A percentile compares a stretch with the other conserved stretches of the same genome.
Evolutionary conservation across 2,329 filamentous ascomycete species (phyloP).

Genomic region (Aspergillus ochraceus): DNA sequence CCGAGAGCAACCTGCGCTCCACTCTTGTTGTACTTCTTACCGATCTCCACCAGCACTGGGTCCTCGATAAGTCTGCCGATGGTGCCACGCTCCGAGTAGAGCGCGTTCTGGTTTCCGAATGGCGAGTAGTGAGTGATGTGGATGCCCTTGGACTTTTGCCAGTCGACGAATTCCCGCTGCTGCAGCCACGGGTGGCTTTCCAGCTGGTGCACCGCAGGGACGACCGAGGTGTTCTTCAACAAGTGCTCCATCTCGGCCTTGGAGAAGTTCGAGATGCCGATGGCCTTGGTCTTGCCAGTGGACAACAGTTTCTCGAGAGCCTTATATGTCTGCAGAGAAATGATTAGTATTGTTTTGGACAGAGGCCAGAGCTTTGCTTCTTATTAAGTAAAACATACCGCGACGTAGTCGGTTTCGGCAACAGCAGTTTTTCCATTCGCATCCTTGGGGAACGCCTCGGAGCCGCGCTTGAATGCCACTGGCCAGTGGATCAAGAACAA

Average conservation of each 20-base stretch:
- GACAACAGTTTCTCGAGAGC: conserved; percentile 48
- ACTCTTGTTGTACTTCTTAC: conserved; percentile 53
- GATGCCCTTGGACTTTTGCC: conserved; percentile 51
- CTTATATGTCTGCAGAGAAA: conserved; percentile 47
- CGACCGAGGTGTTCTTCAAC: conserved; percentile 44
- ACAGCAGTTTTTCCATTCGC: conserved; percentile 42
- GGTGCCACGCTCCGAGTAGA: conserved; percentile 47
- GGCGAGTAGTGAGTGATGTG: conserved; percentile 58
- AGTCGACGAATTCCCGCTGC: conserved; percentile 50
- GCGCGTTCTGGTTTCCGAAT: conserved; percentile 55
- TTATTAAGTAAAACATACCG: conserved; percentile 32
- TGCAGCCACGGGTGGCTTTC: conserved; percentile 57
- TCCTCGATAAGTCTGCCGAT: conserved; percentile 54
- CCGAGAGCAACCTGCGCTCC: conserved; percentile 53
- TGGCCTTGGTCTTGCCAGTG: conserved; percentile 49
- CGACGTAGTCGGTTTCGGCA: conserved; percentile 50
- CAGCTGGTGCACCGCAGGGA: conserved; percentile 53
- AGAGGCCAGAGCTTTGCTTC: not conserved
- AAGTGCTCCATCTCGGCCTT: conserved; percentile 50
- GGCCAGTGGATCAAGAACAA: conserved; percentile 71
- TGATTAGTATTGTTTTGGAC: not conserved
- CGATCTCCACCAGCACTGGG: conserved; percentile 50
- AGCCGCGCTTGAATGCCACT: conserved; percentile 53
- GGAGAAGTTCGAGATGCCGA: conserved; percentile 56
- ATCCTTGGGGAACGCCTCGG: conserved; percentile 49